phyloP scores from a whole-genome alignment of 345 rosid genomes.

The Streptanthus diversifolius region DNA sequence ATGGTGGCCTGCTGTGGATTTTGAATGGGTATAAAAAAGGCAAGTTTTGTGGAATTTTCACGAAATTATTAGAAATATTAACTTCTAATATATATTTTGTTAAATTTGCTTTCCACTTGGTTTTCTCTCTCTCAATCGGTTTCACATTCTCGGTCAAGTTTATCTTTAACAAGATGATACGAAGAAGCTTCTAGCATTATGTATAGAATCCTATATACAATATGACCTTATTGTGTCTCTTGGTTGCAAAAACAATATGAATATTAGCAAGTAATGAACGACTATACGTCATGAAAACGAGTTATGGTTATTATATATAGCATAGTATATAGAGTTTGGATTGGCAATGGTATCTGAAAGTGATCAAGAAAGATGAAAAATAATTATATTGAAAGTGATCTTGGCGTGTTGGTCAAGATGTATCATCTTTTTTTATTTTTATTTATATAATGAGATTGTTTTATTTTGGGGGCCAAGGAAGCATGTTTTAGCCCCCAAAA shows the following conservation, averaged over 20 bases:
- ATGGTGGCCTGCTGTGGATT: not conserved
- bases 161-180: conserved; percentile 1
- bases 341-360: conserved; percentile 15
- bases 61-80: not conserved
- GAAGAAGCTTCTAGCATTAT: conserved; percentile 24
- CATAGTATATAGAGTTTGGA: conserved; percentile 27
- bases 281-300: conserved; percentile 31
- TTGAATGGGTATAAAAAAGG: not conserved
- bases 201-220: not conserved
- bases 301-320: conserved; percentile 7
- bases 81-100: not conserved
- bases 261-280: not conserved
- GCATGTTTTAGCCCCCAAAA: conserved; percentile 6
- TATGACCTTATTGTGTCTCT: conserved; percentile 1
- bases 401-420: conserved; percentile 27
- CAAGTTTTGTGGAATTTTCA: not conserved
- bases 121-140: not conserved
- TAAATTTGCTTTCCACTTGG: not conserved
- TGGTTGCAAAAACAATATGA: conserved; percentile 5
- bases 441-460: not conserved
- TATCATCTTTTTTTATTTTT: not conserved
- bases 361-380: conserved; percentile 17
- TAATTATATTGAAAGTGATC: conserved; percentile 13
- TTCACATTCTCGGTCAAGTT: not conserved
- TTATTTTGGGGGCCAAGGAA: not conserved